Conservation (phyloP, 768 basidiomycete genomes). For the Butyriboletus loyo region DNA sequence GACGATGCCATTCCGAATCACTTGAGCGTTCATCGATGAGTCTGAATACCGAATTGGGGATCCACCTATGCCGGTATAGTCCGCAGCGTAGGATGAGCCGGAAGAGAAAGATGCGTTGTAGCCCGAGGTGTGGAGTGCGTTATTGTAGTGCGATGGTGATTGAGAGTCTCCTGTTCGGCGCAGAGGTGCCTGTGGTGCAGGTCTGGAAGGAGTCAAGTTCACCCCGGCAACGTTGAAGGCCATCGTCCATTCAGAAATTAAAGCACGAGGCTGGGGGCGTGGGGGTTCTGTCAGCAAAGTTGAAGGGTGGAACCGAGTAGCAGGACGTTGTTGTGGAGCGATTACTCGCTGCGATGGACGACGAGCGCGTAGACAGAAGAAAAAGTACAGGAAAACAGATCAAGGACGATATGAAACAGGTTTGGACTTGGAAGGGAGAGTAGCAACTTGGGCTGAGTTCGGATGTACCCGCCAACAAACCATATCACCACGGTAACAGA, state of each 20-base stretch:
- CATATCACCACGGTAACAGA: conserved; percentile 32
- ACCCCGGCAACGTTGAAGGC: conserved; percentile 49
- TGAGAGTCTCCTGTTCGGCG: conserved; percentile 44
- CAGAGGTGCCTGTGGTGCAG: conserved; percentile 69
- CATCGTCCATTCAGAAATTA: conserved; percentile 33
- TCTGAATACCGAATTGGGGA: conserved; percentile 60
- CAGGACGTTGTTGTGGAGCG: neutral
- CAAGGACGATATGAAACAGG: neutral
- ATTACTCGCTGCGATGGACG: conserved; percentile 5
- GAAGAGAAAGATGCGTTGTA: conserved; percentile 60
- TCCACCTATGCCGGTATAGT: conserved; percentile 81
- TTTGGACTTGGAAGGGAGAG: neutral
- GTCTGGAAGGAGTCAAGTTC: conserved; percentile 73
- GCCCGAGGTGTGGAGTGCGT: conserved; percentile 49
- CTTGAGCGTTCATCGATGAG: conserved; percentile 34
- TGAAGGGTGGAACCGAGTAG: neutral
- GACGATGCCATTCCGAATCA: conserved; percentile 70
- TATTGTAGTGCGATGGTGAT: conserved; percentile 29
- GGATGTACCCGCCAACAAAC: conserved; percentile 29
- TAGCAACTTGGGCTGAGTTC: conserved; percentile 11
- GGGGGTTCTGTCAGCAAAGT: neutral
- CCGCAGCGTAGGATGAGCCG: conserved; percentile 57
- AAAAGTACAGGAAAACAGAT: neutral
- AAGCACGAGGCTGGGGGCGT: conserved; percentile 12
- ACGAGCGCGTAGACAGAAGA: neutral